Evolutionary conservation across 2,329 filamentous ascomycete genomes (phyloP).

Genomic region (Davidsoniella virescens): DNA sequence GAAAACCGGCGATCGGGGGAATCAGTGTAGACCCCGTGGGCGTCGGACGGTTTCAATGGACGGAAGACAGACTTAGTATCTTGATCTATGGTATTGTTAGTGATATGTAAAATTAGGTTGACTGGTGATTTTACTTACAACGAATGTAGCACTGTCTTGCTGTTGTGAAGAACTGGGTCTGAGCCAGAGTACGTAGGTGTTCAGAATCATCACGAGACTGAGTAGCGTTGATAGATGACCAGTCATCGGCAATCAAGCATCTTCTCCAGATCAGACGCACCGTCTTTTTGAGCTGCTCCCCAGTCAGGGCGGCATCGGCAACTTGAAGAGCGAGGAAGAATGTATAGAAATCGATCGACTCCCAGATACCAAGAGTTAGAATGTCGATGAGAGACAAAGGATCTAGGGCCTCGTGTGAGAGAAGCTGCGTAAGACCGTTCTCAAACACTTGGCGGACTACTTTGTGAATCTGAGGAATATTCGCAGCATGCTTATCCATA

Average conservation of each 20-base stretch:
- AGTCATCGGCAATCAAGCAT: conserved; percentile 70
- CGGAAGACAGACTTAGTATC: conserved; percentile 27
- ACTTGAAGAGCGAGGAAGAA: conserved; percentile 60
- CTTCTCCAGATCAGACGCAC: conserved; percentile 67
- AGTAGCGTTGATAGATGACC: conserved; percentile 64
- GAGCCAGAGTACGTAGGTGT: conserved; percentile 42
- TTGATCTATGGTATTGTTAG: conserved; percentile 23
- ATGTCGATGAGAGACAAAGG: conserved; percentile 52
- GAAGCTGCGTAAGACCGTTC: conserved; percentile 49
- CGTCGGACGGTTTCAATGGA: conserved; percentile 34
- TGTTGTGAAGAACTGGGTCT: conserved; percentile 54
- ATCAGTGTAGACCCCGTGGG: conserved; percentile 43
- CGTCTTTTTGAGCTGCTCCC: conserved; percentile 41
- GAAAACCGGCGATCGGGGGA: conserved; percentile 44
- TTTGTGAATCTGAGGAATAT: conserved; percentile 41
- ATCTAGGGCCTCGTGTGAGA: conserved; percentile 57
- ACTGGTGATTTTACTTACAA: conserved; percentile 33
- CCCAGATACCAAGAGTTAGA: conserved; percentile 51
- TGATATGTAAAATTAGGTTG: background rate
- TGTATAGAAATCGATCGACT: conserved; percentile 27
- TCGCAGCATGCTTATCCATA: conserved; percentile 46
- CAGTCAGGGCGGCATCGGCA: conserved; percentile 36
- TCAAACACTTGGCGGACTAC: conserved; percentile 57
- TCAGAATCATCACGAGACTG: conserved; percentile 55
- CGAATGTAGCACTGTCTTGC: conserved; percentile 46